These are phyloP conservation scores for Serpula lacrymans DNA, from an alignment of 768 basidiomycete genomes.

Conservation along the genomic window DNA sequence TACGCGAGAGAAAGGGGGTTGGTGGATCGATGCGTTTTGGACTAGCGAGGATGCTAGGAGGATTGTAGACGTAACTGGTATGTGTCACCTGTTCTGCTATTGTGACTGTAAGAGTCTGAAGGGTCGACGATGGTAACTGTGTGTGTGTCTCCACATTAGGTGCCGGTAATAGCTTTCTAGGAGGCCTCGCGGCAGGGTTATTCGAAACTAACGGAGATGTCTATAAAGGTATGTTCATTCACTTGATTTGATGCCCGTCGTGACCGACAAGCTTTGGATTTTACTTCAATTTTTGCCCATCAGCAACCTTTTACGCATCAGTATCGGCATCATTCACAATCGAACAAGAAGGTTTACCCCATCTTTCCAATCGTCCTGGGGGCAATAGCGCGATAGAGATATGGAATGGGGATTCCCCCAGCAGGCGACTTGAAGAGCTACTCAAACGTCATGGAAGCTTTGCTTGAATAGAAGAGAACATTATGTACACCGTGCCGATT, in stretches of 20 bases:
- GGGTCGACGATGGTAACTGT: no score
- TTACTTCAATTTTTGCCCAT: conserved; percentile 3
- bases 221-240: conserved; percentile 52
- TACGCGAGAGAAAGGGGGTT: conserved; percentile 34
- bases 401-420: conserved; percentile 76
- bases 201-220: conserved; percentile 52
- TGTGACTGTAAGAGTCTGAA: conserved; percentile 6
- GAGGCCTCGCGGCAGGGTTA: conserved; percentile 78
- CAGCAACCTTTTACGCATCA: conserved; percentile 71
- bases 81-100: conserved; percentile 11
- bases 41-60: conserved; percentile 38
- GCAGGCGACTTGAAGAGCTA: conserved; percentile 52
- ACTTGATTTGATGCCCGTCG: conserved; percentile 3
- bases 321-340: conserved; percentile 82
- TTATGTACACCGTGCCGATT: conserved; percentile 23
- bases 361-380: conserved; percentile 30
- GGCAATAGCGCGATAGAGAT: conserved; percentile 24
- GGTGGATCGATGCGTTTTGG: conserved; percentile 82
- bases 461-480: conserved; percentile 29
- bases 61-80: conserved; percentile 82
- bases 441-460: conserved; percentile 37
- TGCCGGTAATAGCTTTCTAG: conserved; percentile 89
- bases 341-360: conserved; percentile 78
- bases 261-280: conserved; percentile 11
- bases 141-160: conserved; percentile 43